These are phyloP conservation scores for Lactarius tabidus DNA, from an alignment of 768 basidiomycete species.

Conservation along the genomic window DNA sequence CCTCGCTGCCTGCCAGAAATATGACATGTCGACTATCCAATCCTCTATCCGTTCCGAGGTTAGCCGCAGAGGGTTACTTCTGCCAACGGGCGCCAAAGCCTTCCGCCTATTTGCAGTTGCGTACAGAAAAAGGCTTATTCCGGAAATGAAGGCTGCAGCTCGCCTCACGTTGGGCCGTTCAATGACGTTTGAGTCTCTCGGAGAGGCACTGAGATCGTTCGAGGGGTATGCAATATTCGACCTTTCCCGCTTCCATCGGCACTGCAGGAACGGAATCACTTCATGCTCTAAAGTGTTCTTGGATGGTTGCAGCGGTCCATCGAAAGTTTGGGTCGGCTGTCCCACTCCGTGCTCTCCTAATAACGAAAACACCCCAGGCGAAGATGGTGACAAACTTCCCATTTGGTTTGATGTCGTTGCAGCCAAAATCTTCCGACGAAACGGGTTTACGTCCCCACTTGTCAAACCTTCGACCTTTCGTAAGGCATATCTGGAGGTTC, in stretches of 20 bases:
- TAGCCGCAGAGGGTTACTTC: background rate
- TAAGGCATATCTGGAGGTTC: background rate
- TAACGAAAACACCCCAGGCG: too few relatives aligned
- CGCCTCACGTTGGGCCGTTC: background rate
- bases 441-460: background rate
- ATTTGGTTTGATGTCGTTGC: background rate
- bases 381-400: background rate
- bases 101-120: slow-evolving; percentile 9
- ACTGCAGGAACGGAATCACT: background rate
- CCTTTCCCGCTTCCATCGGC: background rate
- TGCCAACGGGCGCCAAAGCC: background rate
- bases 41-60: background rate
- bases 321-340: slow-evolving; percentile 5
- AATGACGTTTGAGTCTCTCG: background rate
- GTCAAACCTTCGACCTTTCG: background rate
- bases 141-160: background rate
- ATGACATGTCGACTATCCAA: slow-evolving; percentile 6
- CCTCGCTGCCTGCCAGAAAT: slow-evolving; percentile 9
- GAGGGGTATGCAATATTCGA: background rate
- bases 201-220: slow-evolving; percentile 22
- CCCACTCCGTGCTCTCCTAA: too few relatives aligned
- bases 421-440: background rate
- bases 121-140: background rate
- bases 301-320: background rate
- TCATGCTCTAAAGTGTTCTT: background rate